phyloP scores from a whole-genome alignment of 164 flowering plant species.

The Annona cherimola region DNA sequence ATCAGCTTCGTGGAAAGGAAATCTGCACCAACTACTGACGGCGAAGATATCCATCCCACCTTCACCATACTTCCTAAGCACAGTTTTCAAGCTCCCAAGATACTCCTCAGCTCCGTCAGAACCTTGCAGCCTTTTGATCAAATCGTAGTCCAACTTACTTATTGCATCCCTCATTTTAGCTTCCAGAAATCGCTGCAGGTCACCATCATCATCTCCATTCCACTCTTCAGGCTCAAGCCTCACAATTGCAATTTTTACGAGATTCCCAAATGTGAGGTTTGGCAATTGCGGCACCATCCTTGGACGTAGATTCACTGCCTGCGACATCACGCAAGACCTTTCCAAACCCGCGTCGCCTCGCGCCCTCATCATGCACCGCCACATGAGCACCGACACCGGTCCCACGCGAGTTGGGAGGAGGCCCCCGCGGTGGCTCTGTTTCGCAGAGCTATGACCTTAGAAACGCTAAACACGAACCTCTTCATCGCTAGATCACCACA shows the following conservation, averaged over 20 bases:
- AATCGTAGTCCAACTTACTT: slow-evolving; percentile 9
- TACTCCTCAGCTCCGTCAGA: background rate
- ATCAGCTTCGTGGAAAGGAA: slow-evolving; percentile 27
- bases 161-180: slow-evolving; percentile 13
- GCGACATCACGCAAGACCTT: slow-evolving; percentile 5
- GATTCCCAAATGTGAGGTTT: slow-evolving; percentile 23
- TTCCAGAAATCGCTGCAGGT: background rate
- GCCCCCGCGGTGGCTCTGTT: slow-evolving; percentile 8
- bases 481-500: slow-evolving; percentile 21
- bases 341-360: background rate
- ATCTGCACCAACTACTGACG: slow-evolving; percentile 29
- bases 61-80: background rate
- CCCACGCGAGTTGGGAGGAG: slow-evolving; percentile 38
- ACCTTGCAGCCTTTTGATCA: slow-evolving; percentile 12
- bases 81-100: background rate
- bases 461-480: slow-evolving; percentile 39
- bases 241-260: background rate
- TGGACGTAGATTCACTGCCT: slow-evolving; percentile 24
- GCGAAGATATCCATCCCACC: slow-evolving; percentile 8
- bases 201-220: background rate
- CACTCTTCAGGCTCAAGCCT: background rate
- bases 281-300: slow-evolving; percentile 25
- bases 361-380: slow-evolving; percentile 27
- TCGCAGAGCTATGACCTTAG: slow-evolving; percentile 29
- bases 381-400: slow-evolving; percentile 43